Conservation (phyloP, 1,139 yeast species). For the Taiozyma sp. region DNA sequence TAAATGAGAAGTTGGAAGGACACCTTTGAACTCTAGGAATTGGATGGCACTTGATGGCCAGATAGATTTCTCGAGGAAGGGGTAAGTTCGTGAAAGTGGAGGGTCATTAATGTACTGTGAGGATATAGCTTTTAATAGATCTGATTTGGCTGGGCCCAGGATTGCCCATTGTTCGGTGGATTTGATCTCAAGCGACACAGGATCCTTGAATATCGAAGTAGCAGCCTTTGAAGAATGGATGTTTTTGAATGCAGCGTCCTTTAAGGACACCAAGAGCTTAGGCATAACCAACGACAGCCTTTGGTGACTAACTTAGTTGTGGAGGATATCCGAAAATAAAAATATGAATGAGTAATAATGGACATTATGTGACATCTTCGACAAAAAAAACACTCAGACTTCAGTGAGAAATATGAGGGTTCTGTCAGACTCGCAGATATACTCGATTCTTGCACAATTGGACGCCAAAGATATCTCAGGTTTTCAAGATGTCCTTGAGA, state of each 20-base stretch:
- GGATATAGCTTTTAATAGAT: slow-evolving; percentile 37
- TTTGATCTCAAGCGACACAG: slow-evolving; percentile 25
- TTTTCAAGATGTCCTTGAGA: slow-evolving; percentile 24
- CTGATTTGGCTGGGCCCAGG: slow-evolving; percentile 41
- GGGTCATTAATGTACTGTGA: slow-evolving; percentile 48
- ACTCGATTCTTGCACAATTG: slow-evolving; percentile 15
- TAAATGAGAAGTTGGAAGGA: slow-evolving; percentile 64
- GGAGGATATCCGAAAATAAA: too few species aligned
- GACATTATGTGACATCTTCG: too few species aligned
- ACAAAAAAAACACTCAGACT: neutral
- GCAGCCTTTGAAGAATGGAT: slow-evolving; percentile 3
- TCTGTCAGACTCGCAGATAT: slow-evolving; percentile 23
- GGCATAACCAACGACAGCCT: neutral
- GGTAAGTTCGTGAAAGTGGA: slow-evolving; percentile 48
- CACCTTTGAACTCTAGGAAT: slow-evolving; percentile 62
- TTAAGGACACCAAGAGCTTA: slow-evolving; percentile 14
- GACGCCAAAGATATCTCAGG: slow-evolving; percentile 9
- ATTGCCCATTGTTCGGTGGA: slow-evolving; percentile 43
- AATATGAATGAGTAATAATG: too few species aligned
- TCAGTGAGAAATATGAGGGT: slow-evolving; percentile 4
- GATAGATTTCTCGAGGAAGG: slow-evolving; percentile 36
- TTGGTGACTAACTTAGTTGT: neutral
- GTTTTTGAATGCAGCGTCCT: slow-evolving; percentile 15
- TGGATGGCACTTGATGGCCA: slow-evolving; percentile 45
- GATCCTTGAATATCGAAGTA: slow-evolving; percentile 16